Percentiles rank a stretch among this genome's conserved stretches.
Evolutionary conservation across 2,329 filamentous ascomycete genomes (phyloP).

Genomic region (Myriosclerotinia scirpicola): DNA sequence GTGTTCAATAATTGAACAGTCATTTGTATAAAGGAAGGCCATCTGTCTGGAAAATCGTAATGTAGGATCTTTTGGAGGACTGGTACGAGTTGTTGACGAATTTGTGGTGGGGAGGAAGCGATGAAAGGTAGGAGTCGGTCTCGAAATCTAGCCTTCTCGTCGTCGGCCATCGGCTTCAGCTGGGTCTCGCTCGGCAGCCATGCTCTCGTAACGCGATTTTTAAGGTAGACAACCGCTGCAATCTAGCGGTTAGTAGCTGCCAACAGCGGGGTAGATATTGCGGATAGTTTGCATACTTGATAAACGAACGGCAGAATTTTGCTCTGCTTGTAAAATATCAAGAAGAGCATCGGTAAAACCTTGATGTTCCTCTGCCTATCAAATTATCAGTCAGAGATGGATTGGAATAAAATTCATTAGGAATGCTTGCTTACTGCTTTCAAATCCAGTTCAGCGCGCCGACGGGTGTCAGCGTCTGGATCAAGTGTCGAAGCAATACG

Average conservation of each 20-base stretch:
- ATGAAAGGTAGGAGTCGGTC: slow-evolving; percentile 87
- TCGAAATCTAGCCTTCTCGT: slow-evolving; percentile 84
- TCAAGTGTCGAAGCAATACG: slow-evolving; percentile 76
- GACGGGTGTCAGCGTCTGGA: slow-evolving; percentile 70
- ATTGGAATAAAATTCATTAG: slow-evolving; percentile 25
- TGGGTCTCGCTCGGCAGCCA: slow-evolving; percentile 74
- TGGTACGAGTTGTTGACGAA: slow-evolving; percentile 90
- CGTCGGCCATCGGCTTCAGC: slow-evolving; percentile 75
- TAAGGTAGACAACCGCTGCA: slow-evolving; percentile 92
- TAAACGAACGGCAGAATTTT: slow-evolving; percentile 79
- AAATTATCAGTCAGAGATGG: slow-evolving; percentile 28
- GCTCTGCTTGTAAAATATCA: slow-evolving; percentile 86
- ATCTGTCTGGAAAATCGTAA: slow-evolving; percentile 90
- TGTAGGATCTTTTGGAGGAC: slow-evolving; percentile 95
- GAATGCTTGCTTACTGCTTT: slow-evolving; percentile 65
- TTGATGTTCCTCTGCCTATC: slow-evolving; percentile 81
- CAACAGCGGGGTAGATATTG: slow-evolving; percentile 36
- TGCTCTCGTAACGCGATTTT: slow-evolving; percentile 92
- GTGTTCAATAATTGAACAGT: slow-evolving; percentile 85
- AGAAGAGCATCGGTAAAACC: slow-evolving; percentile 90
- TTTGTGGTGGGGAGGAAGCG: slow-evolving; percentile 73
- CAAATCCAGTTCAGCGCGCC: slow-evolving; percentile 76
- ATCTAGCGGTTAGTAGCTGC: slow-evolving; percentile 37
- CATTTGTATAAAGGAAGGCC: slow-evolving; percentile 92
- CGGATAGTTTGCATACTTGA: slow-evolving; percentile 66